Percentiles rank a stretch among this genome's conserved stretches.
Conservation (phyloP, 805 yeast species). For the Spathaspora hagerdaliae region DNA sequence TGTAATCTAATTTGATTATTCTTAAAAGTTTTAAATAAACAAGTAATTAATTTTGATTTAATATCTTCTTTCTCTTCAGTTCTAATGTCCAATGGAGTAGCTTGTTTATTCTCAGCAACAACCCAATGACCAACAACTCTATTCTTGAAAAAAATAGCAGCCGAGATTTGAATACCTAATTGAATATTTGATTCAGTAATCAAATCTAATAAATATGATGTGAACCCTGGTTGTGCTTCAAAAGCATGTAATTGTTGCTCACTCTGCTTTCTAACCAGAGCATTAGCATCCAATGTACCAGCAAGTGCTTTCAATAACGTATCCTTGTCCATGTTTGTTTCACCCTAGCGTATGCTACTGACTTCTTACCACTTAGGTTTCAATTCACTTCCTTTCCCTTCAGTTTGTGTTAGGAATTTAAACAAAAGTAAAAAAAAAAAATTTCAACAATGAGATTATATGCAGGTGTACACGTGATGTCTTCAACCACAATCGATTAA, state of each 20-base stretch:
- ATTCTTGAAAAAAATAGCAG: conserved; percentile 41
- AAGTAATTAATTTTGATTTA: conserved; percentile 34
- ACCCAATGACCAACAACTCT: conserved; percentile 37
- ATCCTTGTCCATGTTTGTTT: conserved; percentile 45
- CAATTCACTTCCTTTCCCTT: no score
- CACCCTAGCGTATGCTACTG: neutral
- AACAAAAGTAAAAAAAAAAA: no score
- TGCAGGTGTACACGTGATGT: no score
- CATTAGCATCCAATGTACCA: conserved; percentile 52
- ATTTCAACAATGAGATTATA: no score
- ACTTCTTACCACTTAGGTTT: no score
- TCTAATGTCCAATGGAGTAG: conserved; percentile 19
- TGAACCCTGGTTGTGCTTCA: conserved; percentile 57
- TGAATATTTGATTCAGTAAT: conserved; percentile 39
- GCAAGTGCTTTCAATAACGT: conserved; percentile 47
- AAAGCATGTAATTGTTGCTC: conserved; percentile 48
- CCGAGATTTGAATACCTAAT: conserved; percentile 37
- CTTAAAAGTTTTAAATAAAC: conserved; percentile 38
- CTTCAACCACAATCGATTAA: no score
- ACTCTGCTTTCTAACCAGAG: conserved; percentile 47
- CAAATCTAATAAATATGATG: conserved; percentile 49
- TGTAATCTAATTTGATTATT: conserved; percentile 46
- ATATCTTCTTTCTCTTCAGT: conserved; percentile 39
- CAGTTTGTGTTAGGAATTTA: no score
- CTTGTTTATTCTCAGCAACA: conserved; percentile 24